These are phyloP conservation scores for Colletotrichum gloeosporioides DNA, from an alignment of 2,329 filamentous ascomycete species.

Conservation along the genomic window DNA sequence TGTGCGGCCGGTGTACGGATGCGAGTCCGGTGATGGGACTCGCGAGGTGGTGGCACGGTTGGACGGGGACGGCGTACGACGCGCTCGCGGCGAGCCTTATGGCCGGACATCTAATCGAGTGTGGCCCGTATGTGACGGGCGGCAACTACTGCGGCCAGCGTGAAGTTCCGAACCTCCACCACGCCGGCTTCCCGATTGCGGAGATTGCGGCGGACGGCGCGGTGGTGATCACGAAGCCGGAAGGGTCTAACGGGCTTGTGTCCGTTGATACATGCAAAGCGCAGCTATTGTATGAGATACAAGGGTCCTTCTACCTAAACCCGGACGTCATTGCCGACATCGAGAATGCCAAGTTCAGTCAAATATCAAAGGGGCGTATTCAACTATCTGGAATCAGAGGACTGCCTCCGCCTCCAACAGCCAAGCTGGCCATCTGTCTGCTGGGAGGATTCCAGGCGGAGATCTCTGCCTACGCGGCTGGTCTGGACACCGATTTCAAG, in stretches of 20 bases:
- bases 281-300: slow-evolving; percentile 56
- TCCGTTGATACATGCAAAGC: slow-evolving; percentile 42
- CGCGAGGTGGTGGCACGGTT: slow-evolving; percentile 61
- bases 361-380: slow-evolving; percentile 39
- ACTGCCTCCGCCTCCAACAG: slow-evolving; percentile 40
- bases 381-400: slow-evolving; percentile 41
- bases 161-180: slow-evolving; percentile 35
- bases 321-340: slow-evolving; percentile 52
- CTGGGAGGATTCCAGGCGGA: slow-evolving; percentile 43
- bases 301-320: slow-evolving; percentile 53
- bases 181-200: slow-evolving; percentile 42
- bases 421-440: slow-evolving; percentile 44
- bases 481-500: slow-evolving; percentile 30
- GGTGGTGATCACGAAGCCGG: slow-evolving; percentile 39
- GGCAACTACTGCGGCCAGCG: slow-evolving; percentile 60
- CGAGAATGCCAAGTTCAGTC: slow-evolving; percentile 35
- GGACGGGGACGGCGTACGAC: slow-evolving; percentile 53
- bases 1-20: slow-evolving; percentile 54
- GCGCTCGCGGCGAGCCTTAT: slow-evolving; percentile 54
- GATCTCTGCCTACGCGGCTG: slow-evolving; percentile 26
- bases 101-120: slow-evolving; percentile 60
- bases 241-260: slow-evolving; percentile 39
- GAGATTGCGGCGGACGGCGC: slow-evolving; percentile 38
- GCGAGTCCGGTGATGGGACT: slow-evolving; percentile 60
- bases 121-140: slow-evolving; percentile 58